Conservation (phyloP, 1,284 basidiomycete genomes). For the Anthracocystis walkeri region DNA sequence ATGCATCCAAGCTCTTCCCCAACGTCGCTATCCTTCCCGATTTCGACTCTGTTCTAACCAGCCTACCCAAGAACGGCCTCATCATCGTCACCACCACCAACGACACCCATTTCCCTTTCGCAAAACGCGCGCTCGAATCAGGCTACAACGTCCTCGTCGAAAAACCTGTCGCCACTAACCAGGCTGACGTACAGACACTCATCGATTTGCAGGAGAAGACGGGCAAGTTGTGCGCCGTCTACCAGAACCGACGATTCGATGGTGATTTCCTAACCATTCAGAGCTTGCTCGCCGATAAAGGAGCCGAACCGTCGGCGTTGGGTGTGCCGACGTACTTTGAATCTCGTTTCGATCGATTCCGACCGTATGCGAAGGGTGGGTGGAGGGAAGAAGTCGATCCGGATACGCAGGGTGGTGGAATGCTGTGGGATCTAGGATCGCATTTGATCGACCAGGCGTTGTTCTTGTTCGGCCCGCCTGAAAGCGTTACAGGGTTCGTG, state of each 20-base stretch:
- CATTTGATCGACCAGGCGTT: slow-evolving; percentile 67
- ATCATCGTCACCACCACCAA: slow-evolving; percentile 67
- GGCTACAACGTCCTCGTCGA: slow-evolving; percentile 67
- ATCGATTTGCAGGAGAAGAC: slow-evolving; percentile 46
- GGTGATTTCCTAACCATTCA: slow-evolving; percentile 66
- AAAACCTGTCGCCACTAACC: slow-evolving; percentile 62
- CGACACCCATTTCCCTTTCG: slow-evolving; percentile 64
- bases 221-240: slow-evolving; percentile 64
- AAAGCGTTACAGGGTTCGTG: slow-evolving; percentile 58
- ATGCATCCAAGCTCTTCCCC: slow-evolving; percentile 51
- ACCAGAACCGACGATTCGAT: slow-evolving; percentile 67
- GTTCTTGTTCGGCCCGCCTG: slow-evolving; percentile 63
- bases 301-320: slow-evolving; percentile 53
- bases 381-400: slow-evolving; percentile 66
- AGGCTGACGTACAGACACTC: slow-evolving; percentile 51
- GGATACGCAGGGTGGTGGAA: slow-evolving; percentile 61
- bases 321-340: slow-evolving; percentile 64
- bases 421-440: slow-evolving; percentile 66
- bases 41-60: slow-evolving; percentile 57
- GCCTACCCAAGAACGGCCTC: slow-evolving; percentile 61
- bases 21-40: slow-evolving; percentile 53
- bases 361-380: slow-evolving; percentile 64
- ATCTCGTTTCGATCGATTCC: slow-evolving; percentile 65
- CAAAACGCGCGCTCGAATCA: slow-evolving; percentile 58
- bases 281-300: slow-evolving; percentile 52